Conservation (phyloP, 768 basidiomycete species). For the Kwoniella sp. region DNA sequence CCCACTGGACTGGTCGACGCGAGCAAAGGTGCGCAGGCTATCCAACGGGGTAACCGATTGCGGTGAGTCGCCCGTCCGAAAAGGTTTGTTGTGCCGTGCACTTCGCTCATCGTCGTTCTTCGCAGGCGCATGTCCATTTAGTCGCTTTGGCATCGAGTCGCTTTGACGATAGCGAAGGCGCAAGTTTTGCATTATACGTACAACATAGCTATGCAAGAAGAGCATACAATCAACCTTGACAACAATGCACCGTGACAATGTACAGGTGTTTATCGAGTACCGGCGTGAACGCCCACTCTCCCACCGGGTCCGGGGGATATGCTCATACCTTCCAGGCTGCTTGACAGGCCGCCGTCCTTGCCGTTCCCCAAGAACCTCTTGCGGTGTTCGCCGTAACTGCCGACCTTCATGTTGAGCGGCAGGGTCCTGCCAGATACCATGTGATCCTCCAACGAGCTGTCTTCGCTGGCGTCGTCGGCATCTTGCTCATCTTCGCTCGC, state of each 20-base stretch:
- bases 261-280: no score
- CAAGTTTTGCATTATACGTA: background rate
- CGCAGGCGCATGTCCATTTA: slow-evolving; percentile 25
- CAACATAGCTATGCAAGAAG: background rate
- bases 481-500: slow-evolving; percentile 32
- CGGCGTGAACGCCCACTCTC: background rate
- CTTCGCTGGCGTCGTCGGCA: slow-evolving; percentile 22
- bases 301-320: slow-evolving; percentile 26
- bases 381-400: slow-evolving; percentile 17
- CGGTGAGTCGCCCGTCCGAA: slow-evolving; percentile 28
- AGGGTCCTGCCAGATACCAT: background rate
- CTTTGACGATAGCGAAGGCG: background rate
- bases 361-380: slow-evolving; percentile 12
- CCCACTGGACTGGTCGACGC: slow-evolving; percentile 63
- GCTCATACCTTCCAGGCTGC: slow-evolving; percentile 45
- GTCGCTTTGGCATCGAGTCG: no score
- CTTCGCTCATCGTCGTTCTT: background rate
- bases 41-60: slow-evolving; percentile 22
- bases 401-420: slow-evolving; percentile 15
- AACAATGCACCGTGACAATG: no score
- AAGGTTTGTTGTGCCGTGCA: no score
- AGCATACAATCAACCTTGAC: no score
- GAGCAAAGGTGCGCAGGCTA: slow-evolving; percentile 53
- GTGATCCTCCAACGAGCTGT: slow-evolving; percentile 18
- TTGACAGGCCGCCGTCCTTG: slow-evolving; percentile 28